Evolutionary conservation across 176 grass and related monocot species (phyloP), one percentile per base, ranked within the genome.

Genomic region (Typha latifolia): DNA sequence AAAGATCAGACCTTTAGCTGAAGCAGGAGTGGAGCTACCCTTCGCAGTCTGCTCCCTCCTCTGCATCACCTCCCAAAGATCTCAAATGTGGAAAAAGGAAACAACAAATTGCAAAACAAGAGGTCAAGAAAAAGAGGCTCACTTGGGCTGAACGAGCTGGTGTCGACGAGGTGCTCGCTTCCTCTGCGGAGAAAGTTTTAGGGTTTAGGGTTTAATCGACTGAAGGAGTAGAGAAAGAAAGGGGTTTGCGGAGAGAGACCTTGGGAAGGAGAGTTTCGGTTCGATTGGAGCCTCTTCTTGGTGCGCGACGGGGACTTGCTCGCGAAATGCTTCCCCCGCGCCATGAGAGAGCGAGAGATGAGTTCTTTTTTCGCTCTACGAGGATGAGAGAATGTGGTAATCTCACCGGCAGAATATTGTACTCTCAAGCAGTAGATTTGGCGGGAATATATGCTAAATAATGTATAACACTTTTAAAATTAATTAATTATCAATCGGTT

Each of bases 291-390:
- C 12, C 26, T 47, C 63, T 62, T 79, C 72, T 37, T 49, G 16
- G 16, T 14, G 64, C 6, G 26, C 14, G n/a, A 47, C 8, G 49
- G 0, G 22, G 52, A 22, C 53, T 55, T 62, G 53, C 16, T 51
- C 47, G 69, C 27, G 47, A 66, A 8, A 55, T 80, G 82, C 63
- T 85, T 85, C 63, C 68, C 49, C 21, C 82, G 78, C 37, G 72
- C 72, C 82, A 85, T 85, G 70, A 32, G n/a, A 47, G 16, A 1
- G 20, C n/a, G 21, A 23, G 55, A 13, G 57, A 57, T 19, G 52
- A 19, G 51, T 1, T 57, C n/a, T 22, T 2, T 19, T 59, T 59
- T 19, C 8, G 21, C 1, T 15, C 16, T 57, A 10, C 0, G 2
- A 4, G n/a, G 53, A 11, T 6, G 16, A 3, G 4, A 21, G 5